Evolutionary conservation across 257 asterid genomes (phyloP).

Genomic region (Nicotiana tomentosiformis): DNA sequence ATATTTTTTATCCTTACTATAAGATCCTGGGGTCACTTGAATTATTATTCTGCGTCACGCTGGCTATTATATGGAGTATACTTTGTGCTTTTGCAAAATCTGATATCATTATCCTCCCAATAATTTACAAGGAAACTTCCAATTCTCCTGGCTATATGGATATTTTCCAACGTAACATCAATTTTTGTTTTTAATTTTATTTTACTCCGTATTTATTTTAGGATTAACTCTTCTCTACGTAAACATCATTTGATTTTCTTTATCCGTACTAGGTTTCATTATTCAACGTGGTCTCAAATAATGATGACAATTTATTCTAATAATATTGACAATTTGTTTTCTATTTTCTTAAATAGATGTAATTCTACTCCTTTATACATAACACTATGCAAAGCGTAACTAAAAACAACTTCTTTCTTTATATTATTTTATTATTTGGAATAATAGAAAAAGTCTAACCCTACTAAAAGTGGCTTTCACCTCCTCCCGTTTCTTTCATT

Average conservation of each 20-base stretch:
- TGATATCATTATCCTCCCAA: not conserved
- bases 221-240: not conserved
- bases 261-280: not conserved
- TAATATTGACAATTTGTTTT: not conserved
- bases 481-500: too few relatives aligned
- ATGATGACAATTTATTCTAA: not conserved
- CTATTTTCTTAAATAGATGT: not conserved
- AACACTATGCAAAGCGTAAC: not conserved
- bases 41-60: constrained; percentile 9
- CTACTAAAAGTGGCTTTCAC: too few relatives aligned
- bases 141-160: not conserved
- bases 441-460: too few relatives aligned
- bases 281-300: not conserved
- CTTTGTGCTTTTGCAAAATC: not conserved
- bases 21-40: not conserved
- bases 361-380: not conserved
- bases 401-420: too few relatives aligned
- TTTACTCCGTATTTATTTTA: not conserved
- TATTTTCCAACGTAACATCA: not conserved
- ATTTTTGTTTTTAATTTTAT: not conserved
- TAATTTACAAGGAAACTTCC: not conserved
- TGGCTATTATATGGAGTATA: not conserved
- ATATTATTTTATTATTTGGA: too few relatives aligned
- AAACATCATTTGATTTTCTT: not conserved
- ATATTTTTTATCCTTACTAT: not conserved